Evolutionary conservation across 352 stramenopile species (phyloP), one percentile per base, ranked within the genome.

Genomic region (Blastocystis sp.): DNA sequence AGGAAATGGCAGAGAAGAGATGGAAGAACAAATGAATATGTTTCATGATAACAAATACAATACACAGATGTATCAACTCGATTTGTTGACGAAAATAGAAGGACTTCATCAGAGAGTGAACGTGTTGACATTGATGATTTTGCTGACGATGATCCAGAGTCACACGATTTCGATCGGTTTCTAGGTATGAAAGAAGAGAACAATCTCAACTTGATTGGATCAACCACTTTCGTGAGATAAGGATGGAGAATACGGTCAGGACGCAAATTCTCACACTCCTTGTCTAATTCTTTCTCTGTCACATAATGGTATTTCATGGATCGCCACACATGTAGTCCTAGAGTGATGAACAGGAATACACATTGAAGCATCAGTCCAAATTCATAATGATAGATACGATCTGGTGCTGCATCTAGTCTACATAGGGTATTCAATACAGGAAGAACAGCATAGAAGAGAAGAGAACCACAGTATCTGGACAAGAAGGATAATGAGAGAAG

Each of bases 231-330:
- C 51, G 66, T 67, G 1, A 83, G 24, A 46, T 83, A 83, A 14
- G 71, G 71, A 67, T 83, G 71, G 5, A 83, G 51, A 66, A 83
- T 83, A 32, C 71, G 71, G 14, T 83, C 71, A 19, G 71, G 46
- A 51, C 39, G 56, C 7, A 83, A 29, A 24, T 29, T 19, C 21
- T 83, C 71, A 39, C 71, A 83, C 29, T 83, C 71, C 32, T 67
- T 51, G 49, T 83, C 71, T 32, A 83, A 43, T 54, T 83, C 71
- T 14, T 27, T 54, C 24, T 83, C 71, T 29, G 71, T 83, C 19
- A 83, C 71, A 6, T 57, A 83, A 37, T 42, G 46, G 16, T 83
- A 83, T n/a, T 66, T 65, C 12, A 65, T 37, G 0, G 71, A 27
- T 29, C 57, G 1, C 27, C 57, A 7, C 49, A 66, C 19, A 43